Evolutionary conservation across 768 basidiomycete species (phyloP).

Genomic region (Podaxis mareebaensis): DNA sequence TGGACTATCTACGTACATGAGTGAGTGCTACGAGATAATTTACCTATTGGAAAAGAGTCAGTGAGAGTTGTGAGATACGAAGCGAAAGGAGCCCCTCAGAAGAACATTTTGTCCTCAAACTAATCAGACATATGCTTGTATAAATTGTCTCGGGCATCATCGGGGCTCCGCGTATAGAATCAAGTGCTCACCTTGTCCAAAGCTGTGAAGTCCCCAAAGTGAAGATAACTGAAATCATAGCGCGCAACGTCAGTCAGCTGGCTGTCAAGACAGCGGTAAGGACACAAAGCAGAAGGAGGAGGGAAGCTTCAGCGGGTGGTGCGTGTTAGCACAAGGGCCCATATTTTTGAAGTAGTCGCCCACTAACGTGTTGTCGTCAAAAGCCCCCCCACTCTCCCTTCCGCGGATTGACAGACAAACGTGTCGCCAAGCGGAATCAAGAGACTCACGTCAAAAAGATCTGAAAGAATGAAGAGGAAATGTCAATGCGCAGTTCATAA

Average conservation of each 20-base stretch:
- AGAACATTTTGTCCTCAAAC: slow-evolving; percentile 54
- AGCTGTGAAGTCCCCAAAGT: slow-evolving; percentile 1
- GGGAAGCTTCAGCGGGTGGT: slow-evolving; percentile 41
- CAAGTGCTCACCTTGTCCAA: slow-evolving; percentile 9
- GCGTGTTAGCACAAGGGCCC: slow-evolving; percentile 40
- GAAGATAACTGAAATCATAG: slow-evolving; percentile 8
- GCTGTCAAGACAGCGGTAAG: background rate
- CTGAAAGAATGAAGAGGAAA: background rate
- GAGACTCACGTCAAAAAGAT: background rate
- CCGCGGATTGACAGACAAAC: background rate
- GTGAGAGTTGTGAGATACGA: background rate
- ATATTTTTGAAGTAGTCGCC: slow-evolving; percentile 18
- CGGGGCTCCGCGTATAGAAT: slow-evolving; percentile 25
- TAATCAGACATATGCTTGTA: slow-evolving; percentile 81
- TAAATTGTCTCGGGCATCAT: slow-evolving; percentile 48
- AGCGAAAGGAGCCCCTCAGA: slow-evolving; percentile 41
- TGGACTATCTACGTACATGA: background rate
- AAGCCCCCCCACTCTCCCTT: background rate
- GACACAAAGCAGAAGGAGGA: background rate
- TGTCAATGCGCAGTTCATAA: background rate
- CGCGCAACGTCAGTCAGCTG: slow-evolving; percentile 10
- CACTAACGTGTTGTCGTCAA: slow-evolving; percentile 30
- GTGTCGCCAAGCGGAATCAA: background rate
- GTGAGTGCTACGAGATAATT: background rate
- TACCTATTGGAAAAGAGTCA: background rate